phyloP scores from a whole-genome alignment of 2,329 filamentous ascomycete genomes.

The Aureobasidium sp. region DNA sequence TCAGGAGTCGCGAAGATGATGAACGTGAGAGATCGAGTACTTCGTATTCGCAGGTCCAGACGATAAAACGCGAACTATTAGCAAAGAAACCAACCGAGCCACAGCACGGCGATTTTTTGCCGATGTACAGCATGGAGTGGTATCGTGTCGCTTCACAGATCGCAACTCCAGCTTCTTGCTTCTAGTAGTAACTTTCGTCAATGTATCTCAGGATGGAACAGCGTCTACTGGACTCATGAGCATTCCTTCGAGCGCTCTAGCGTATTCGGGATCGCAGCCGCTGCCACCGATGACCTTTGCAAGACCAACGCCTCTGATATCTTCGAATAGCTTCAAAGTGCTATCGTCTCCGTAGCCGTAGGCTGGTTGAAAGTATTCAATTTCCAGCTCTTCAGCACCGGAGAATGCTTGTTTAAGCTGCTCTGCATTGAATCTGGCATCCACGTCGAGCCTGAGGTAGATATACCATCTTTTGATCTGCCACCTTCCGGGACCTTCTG shows the following conservation, averaged over 20 bases:
- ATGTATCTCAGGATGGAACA: neutral
- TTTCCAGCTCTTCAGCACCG: conserved; percentile 39
- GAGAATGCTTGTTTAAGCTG: conserved; percentile 40
- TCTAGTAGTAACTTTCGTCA: neutral
- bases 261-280: conserved; percentile 31
- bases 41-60: neutral
- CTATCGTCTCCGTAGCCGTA: conserved; percentile 37
- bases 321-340: conserved; percentile 40
- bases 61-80: neutral
- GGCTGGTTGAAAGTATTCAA: conserved; percentile 45
- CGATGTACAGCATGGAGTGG: neutral
- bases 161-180: neutral
- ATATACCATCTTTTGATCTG: conserved; percentile 40
- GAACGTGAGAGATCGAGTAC: neutral
- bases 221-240: conserved; percentile 32
- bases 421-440: conserved; percentile 37
- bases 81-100: neutral
- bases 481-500: conserved; percentile 11
- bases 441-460: conserved; percentile 42
- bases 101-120: neutral
- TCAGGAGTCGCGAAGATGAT: neutral
- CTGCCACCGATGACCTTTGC: conserved; percentile 39
- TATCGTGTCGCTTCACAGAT: neutral
- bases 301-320: conserved; percentile 39
- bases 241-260: conserved; percentile 38